A percentile compares a stretch with the other conserved stretches of the same genome.
These are phyloP conservation scores for Naganishia vaughanmartiniae DNA, from an alignment of 768 basidiomycete species.

Conservation along the genomic window DNA sequence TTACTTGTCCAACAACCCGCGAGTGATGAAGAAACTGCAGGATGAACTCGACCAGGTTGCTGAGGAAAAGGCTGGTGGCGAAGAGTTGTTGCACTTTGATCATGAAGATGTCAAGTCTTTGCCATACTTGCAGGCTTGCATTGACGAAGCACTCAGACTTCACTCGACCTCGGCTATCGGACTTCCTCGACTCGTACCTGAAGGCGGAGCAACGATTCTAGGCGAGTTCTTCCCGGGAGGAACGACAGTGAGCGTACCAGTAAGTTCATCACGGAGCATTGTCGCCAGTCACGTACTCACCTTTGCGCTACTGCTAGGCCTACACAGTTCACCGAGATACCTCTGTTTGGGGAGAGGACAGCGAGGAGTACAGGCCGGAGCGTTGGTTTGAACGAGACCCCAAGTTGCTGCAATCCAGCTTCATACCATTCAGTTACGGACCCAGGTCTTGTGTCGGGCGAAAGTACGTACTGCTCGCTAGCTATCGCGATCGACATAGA, in stretches of 20 bases:
- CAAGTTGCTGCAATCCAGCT: constrained; percentile 64
- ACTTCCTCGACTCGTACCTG: constrained; percentile 73
- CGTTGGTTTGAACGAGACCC: constrained; percentile 75
- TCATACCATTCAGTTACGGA: constrained; percentile 82
- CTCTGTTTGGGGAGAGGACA: constrained; percentile 73
- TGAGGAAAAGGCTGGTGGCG: constrained; percentile 59
- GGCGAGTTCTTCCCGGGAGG: constrained; percentile 58
- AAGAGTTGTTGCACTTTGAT: constrained; percentile 59
- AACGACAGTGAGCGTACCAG: constrained; percentile 58
- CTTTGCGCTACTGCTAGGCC: constrained; percentile 61
- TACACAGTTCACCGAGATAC: constrained; percentile 77
- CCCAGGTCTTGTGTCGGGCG: constrained; percentile 60
- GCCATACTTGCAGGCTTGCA: constrained; percentile 78
- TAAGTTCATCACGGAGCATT: constrained; percentile 58
- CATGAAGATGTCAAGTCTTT: constrained; percentile 70
- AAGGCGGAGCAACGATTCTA: constrained; percentile 47
- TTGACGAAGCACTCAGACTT: constrained; percentile 78
- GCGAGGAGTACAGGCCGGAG: constrained; percentile 72
- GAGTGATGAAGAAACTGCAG: constrained; percentile 68
- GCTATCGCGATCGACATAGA: neutral
- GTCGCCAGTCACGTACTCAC: constrained; percentile 59
- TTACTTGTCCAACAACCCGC: constrained; percentile 69
- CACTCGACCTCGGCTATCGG: constrained; percentile 83
- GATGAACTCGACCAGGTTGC: constrained; percentile 66
- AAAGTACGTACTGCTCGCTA: constrained; percentile 24